A percentile compares a stretch with the other conserved stretches of the same genome.
Evolutionary conservation across 441 rosid species (phyloP).

Genomic region (Corymbia calophylla): DNA sequence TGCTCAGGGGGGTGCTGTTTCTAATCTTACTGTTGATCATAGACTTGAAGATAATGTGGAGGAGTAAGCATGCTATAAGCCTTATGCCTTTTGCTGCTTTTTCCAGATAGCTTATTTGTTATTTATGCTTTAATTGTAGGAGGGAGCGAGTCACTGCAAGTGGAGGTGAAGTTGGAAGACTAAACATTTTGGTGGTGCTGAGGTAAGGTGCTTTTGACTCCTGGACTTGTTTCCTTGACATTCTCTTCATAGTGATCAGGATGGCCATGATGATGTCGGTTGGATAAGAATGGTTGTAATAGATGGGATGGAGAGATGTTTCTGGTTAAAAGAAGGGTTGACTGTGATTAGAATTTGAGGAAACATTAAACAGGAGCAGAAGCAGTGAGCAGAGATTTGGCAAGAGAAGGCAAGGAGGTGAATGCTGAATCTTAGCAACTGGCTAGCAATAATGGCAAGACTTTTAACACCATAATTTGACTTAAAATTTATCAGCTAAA

Average conservation of each 20-base stretch:
- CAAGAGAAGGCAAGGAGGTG: background rate
- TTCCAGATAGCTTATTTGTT: background rate
- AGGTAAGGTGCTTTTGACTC: slow-evolving; percentile 30
- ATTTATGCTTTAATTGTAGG: slow-evolving; percentile 27
- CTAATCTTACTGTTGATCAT: slow-evolving; percentile 71
- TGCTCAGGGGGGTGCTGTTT: slow-evolving; percentile 58
- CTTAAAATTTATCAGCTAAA: background rate
- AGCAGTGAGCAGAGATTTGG: background rate
- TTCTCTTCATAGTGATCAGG: background rate
- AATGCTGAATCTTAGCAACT: background rate
- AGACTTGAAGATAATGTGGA: slow-evolving; percentile 79
- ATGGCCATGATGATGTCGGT: background rate
- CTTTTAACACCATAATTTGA: background rate
- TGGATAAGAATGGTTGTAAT: background rate
- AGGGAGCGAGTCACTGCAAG: slow-evolving; percentile 86
- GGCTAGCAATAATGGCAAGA: background rate
- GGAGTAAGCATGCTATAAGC: slow-evolving; percentile 44
- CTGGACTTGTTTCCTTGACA: background rate
- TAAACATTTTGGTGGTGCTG: slow-evolving; percentile 69
- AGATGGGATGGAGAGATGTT: background rate
- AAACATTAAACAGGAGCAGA: background rate
- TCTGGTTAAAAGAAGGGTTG: background rate
- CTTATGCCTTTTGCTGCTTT: background rate
- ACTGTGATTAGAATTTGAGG: background rate
- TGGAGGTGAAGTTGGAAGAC: slow-evolving; percentile 97